Percentiles rank a stretch among this genome's conserved stretches.
Conservation (phyloP, 768 basidiomycete genomes). For the Hirschioporus abietinus region DNA sequence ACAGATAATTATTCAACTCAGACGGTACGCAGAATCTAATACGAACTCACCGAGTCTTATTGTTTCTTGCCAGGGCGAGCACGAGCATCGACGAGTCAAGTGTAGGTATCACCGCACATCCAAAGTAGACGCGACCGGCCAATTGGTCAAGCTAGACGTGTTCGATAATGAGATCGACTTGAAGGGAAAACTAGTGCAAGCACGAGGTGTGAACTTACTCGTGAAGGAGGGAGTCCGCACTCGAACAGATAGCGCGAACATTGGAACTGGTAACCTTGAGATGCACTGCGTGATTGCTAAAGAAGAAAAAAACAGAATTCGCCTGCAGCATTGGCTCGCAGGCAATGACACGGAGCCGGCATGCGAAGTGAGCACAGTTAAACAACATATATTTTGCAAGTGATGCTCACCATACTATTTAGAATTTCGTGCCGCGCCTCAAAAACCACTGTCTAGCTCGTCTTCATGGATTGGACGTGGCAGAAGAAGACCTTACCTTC, state of each 20-base stretch:
- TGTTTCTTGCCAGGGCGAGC: conserved; percentile 25
- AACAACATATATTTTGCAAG: background rate
- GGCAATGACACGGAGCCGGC: conserved; percentile 5
- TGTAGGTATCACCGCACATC: conserved; percentile 22
- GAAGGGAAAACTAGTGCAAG: background rate
- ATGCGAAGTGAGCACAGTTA: background rate
- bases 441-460: conserved; percentile 13
- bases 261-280: background rate
- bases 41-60: background rate
- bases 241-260: background rate
- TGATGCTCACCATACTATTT: background rate
- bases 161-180: background rate
- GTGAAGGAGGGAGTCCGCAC: background rate
- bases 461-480: background rate
- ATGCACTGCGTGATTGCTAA: background rate
- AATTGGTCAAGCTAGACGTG: background rate
- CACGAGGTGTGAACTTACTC: background rate
- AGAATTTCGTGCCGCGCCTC: conserved; percentile 9
- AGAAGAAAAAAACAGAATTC: background rate
- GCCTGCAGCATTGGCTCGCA: background rate
- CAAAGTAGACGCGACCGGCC: conserved; percentile 13
- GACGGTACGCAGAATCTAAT: conserved; percentile 18
- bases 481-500: background rate
- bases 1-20: conserved; percentile 34
- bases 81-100: conserved; percentile 28